phyloP scores from a whole-genome alignment of 345 rosid species.

The Hevea brasiliensis region DNA sequence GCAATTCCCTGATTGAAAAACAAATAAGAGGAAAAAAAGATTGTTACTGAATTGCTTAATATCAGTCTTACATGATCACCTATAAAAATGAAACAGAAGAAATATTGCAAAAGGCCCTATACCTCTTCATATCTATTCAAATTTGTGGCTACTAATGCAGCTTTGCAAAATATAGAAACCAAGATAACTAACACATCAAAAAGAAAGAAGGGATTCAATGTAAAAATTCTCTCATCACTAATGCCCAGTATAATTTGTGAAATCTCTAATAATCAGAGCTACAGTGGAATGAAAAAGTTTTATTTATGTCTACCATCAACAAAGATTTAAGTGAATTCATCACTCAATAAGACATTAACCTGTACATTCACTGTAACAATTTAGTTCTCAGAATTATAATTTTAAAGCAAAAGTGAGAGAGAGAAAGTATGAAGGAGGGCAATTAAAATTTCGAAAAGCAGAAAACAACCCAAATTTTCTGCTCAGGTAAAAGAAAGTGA shows the following conservation, averaged over 20 bases:
- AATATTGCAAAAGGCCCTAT: not conserved
- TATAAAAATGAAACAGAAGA: not conserved
- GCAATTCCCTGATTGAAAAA: constrained; percentile 77
- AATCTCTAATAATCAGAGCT: not conserved
- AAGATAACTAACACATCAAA: not conserved
- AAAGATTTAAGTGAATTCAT: not conserved
- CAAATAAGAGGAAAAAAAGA: constrained; percentile 12
- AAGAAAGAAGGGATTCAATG: not conserved
- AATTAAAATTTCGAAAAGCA: too few species aligned
- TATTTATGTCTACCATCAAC: not conserved
- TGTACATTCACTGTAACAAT: not conserved
- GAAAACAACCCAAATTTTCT: too few species aligned
- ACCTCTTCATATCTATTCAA: not conserved
- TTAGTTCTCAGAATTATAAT: not conserved
- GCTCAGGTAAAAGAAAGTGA: not conserved
- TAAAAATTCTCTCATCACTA: not conserved
- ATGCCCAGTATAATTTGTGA: not conserved
- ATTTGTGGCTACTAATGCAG: not conserved
- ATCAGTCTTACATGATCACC: not conserved
- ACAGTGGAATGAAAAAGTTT: too few species aligned
- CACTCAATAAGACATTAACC: not conserved
- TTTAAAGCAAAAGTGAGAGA: not conserved
- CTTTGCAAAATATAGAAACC: not conserved
- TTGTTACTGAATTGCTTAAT: constrained; percentile 9
- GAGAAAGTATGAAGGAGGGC: not conserved